Evolutionary conservation across 768 basidiomycete genomes (phyloP), one percentile per base, ranked within the genome.

Genomic region (Boletus sp.): DNA sequence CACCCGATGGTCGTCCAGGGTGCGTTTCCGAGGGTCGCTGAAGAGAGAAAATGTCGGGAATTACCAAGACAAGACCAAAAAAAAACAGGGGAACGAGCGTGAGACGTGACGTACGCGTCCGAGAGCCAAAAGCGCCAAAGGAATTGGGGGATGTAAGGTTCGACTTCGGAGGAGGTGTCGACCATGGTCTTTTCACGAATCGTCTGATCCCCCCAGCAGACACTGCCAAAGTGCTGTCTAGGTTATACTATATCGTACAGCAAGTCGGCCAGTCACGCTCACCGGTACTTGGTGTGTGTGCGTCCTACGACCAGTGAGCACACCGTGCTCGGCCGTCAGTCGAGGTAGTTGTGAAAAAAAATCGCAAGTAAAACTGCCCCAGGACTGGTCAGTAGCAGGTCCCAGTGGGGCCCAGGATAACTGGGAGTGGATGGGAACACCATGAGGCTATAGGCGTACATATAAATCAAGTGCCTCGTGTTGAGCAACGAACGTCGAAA

Each of bases 71-170:
- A n/a, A n/a, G n/a, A n/a, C n/a, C n/a, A 35, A 6, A 2, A 9
- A 17, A 43, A 17, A 39, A 45, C 5, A 25, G 8, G 15, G 17
- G 15, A 32, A 47, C 3, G 19, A 25, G 13, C 10, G n/a, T 0
- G 6, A 27, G 51, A 70, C 79, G 37, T 63, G 51, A 70, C 79
- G 37, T 63, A 77, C 77, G 60, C 67, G 44, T 70, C 64, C 35
- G 78, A 74, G 13, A 81, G 64, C 80, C 80, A 82, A 54, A 81
- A 75, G 14, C 74, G 73, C 74, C 76, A 77, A 13, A 81, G 54
- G 60, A 81, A 81, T 17, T 64, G 66, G 25, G 80, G 80, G 30
- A 79, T 62, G 55, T 80, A 77, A 14, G 70, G 72, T 25, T 69
- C 67, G 37, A 75, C 61, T 14, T 66, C 64, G 6, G 13, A 19